These are phyloP conservation scores for Blastobotrys proliferans DNA, from an alignment of 1,139 yeast genomes.

Conservation along the genomic window DNA sequence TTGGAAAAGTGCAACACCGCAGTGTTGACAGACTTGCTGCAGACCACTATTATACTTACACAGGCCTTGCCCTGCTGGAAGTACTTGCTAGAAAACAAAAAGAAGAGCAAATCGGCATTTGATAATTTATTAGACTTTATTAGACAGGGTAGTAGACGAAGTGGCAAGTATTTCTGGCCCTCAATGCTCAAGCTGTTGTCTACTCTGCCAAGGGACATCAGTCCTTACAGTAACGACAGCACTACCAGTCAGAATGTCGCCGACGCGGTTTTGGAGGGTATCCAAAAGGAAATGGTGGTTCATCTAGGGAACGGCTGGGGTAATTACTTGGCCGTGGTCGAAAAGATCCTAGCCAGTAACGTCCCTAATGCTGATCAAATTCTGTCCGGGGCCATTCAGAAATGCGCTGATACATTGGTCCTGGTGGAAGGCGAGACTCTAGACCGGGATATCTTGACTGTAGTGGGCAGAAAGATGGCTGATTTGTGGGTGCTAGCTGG, in stretches of 20 bases:
- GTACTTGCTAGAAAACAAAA: conserved; percentile 20
- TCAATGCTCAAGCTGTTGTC: conserved; percentile 25
- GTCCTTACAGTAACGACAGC: conserved; percentile 21
- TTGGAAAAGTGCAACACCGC: conserved; percentile 27
- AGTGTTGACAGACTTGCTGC: conserved; percentile 29
- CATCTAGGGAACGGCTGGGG: conserved; percentile 26
- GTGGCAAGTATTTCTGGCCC: conserved; percentile 32
- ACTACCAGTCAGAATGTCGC: conserved; percentile 21
- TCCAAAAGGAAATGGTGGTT: conserved; percentile 26
- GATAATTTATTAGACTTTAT: conserved; percentile 19
- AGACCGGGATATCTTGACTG: conserved; percentile 16
- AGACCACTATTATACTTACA: conserved; percentile 28
- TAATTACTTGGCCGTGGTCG: conserved; percentile 24
- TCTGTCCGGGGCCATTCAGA: conserved; percentile 13
- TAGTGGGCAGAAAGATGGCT: conserved; percentile 23
- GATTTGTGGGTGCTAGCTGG: conserved; percentile 17
- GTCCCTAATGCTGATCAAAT: conserved; percentile 11
- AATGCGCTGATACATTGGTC: conserved; percentile 14
- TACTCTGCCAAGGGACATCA: conserved; percentile 20
- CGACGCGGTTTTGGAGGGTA: conserved; percentile 26
- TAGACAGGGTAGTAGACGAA: conserved; percentile 21
- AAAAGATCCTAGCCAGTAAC: conserved; percentile 16
- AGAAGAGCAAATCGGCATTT: conserved; percentile 16
- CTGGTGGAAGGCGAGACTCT: conserved; percentile 17
- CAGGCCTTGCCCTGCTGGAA: conserved; percentile 30